phyloP scores from a whole-genome alignment of 2,329 filamentous ascomycete species.

The Lecanicillium sp. region DNA sequence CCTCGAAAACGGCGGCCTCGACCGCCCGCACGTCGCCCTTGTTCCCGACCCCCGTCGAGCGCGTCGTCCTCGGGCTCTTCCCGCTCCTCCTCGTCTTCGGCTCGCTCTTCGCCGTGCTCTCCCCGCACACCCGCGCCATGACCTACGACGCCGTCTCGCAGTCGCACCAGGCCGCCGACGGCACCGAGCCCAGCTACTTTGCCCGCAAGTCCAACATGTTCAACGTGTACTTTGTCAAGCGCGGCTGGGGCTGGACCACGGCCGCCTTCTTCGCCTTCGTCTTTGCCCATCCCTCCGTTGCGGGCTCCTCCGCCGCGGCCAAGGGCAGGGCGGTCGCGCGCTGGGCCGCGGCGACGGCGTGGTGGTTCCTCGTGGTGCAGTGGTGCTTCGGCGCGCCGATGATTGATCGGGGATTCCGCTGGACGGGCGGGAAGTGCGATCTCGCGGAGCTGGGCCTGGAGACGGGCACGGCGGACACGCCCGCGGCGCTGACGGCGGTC shows the following conservation, averaged over 20 bases:
- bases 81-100: slow-evolving; percentile 74
- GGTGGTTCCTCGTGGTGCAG: slow-evolving; percentile 86
- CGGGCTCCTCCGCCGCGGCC: slow-evolving; percentile 25
- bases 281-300: slow-evolving; percentile 56
- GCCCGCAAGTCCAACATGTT: slow-evolving; percentile 89
- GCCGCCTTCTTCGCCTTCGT: slow-evolving; percentile 65
- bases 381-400: slow-evolving; percentile 93
- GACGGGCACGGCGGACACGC: slow-evolving; percentile 40
- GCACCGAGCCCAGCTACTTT: slow-evolving; percentile 73
- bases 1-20: slow-evolving; percentile 16
- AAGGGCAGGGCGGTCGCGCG: slow-evolving; percentile 55
- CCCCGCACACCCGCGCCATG: slow-evolving; percentile 60
- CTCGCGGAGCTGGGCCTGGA: slow-evolving; percentile 42
- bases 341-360: slow-evolving; percentile 65
- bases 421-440: slow-evolving; percentile 82
- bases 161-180: slow-evolving; percentile 51
- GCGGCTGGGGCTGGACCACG: slow-evolving; percentile 89
- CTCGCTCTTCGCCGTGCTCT: slow-evolving; percentile 71
- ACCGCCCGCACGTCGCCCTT: slow-evolving; percentile 47
- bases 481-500: slow-evolving; percentile 59
- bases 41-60: slow-evolving; percentile 65
- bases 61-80: slow-evolving; percentile 61
- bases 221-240: slow-evolving; percentile 90
- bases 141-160: slow-evolving; percentile 58
- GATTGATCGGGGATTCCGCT: slow-evolving; percentile 83